These are phyloP conservation scores for Cantharellus anzutake DNA, from an alignment of 768 basidiomycete species.

Conservation along the genomic window DNA sequence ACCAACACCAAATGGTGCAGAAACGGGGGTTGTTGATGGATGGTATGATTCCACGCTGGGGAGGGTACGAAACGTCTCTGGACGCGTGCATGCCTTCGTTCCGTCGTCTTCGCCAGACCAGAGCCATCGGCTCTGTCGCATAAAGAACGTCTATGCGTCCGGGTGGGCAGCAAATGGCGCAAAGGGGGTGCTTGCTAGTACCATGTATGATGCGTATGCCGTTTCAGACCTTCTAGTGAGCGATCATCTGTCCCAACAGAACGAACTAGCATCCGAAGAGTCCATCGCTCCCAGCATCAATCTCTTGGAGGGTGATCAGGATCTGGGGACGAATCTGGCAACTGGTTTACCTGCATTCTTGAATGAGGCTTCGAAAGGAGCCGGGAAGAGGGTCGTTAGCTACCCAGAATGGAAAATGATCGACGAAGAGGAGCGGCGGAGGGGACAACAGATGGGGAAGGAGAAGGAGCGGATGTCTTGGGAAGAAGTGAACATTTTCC, in stretches of 20 bases:
- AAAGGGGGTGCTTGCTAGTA: conserved; percentile 74
- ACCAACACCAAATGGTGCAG: conserved; percentile 12
- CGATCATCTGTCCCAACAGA: conserved; percentile 25
- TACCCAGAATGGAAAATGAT: conserved; percentile 63
- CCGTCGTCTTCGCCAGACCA: too few relatives aligned
- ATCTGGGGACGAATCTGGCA: conserved; percentile 9
- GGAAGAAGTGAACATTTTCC: conserved; percentile 15
- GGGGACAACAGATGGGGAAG: conserved; percentile 39
- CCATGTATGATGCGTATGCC: conserved; percentile 82
- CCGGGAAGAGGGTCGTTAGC: conserved; percentile 25
- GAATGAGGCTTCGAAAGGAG: conserved; percentile 20
- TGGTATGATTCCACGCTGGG: conserved; percentile 40
- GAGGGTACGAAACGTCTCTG: conserved; percentile 35
- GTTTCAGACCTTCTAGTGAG: conserved; percentile 51
- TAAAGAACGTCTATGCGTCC: conserved; percentile 61
- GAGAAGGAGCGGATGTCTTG: conserved; percentile 64
- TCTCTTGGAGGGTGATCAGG: background rate
- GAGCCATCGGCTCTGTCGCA: conserved; percentile 11
- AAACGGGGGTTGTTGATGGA: conserved; percentile 15
- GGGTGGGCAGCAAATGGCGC: conserved; percentile 92
- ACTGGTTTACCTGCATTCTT: conserved; percentile 29
- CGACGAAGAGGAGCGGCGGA: conserved; percentile 47
- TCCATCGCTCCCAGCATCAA: background rate
- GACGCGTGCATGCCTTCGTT: conserved; percentile 24
- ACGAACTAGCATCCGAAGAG: background rate